Evolutionary conservation across 139 green algal species (phyloP), one percentile per base, ranked within the genome.

Genomic region (Chlorella sorokiniana): DNA sequence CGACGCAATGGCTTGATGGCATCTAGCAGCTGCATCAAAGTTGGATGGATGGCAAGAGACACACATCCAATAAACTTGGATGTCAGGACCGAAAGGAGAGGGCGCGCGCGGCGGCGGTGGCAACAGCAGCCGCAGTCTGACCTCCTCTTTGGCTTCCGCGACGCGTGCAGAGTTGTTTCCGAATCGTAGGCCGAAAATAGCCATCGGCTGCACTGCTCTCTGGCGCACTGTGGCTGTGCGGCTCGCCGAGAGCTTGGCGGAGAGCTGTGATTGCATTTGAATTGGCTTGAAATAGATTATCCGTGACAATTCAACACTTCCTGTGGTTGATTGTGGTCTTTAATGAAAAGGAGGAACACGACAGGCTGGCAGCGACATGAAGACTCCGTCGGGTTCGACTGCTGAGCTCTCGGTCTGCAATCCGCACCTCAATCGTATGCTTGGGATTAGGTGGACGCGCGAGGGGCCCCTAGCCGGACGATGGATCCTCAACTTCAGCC

Each of bases 11-110:
- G 86, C 48, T 81, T 52, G 27, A 96, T 89, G 38, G 74, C 67
- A 22, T 86, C 87, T 18, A 96, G 78, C 35, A 96, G 82, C 90
- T 95, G 78, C 76, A 82, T 29, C 31, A 1, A 4, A 0, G 1
- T 16, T 7, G 11, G 2, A 3, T 31, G 11, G 20, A 42, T 44
- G 9, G 62, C 1, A 52, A 74, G 31, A 11, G n/a, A 4, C 27
- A 40, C 18, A 69, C 35, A 10, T 3, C 11, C 31, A 42, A n/a
- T 14, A 9, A n/a, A n/a, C n/a, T n/a, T n/a, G n/a, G n/a, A n/a
- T n/a, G n/a, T n/a, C n/a, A n/a, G n/a, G n/a, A n/a, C n/a, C n/a
- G n/a, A n/a, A n/a, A n/a, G n/a, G n/a, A n/a, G n/a, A n/a, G n/a
- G n/a, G 48, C 48, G 48, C 48, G 16, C 16, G 11, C 14, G 48